These are phyloP conservation scores for Bolboschoenus planiculmis DNA, from an alignment of 176 grass and related monocot species.

Conservation along the genomic window DNA sequence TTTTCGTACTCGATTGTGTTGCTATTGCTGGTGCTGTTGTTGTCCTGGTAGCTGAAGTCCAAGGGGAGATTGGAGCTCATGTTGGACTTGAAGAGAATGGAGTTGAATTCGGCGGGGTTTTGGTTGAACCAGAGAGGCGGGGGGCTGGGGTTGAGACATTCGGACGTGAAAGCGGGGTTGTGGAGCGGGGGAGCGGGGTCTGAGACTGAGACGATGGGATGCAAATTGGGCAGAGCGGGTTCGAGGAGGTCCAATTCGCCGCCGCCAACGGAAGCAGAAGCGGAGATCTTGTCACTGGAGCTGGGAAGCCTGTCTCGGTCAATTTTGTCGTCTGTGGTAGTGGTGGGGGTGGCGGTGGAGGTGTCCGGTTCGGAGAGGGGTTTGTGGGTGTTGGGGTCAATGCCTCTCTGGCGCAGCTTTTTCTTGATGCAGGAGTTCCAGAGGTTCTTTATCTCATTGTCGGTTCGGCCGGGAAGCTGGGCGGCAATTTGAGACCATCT, in stretches of 20 bases:
- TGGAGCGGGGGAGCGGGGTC: background rate
- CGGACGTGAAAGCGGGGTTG: background rate
- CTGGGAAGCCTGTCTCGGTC: background rate
- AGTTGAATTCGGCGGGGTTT: constrained; percentile 12
- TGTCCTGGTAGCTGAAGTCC: constrained; percentile 21
- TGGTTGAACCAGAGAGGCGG: constrained; percentile 24
- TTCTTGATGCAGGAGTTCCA: constrained; percentile 38
- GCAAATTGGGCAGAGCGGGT: background rate
- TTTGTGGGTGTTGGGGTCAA: constrained; percentile 37
- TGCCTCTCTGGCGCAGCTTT: constrained; percentile 29
- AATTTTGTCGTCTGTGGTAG: background rate
- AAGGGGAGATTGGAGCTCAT: background rate
- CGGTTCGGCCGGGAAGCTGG: constrained; percentile 26
- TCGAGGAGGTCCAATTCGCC: background rate
- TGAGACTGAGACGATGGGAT: background rate
- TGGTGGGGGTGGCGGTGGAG: background rate
- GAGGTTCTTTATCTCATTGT: constrained; percentile 37
- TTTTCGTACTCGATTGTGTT: constrained; percentile 18
- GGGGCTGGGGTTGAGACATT: constrained; percentile 1
- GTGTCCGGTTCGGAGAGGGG: constrained; percentile 4
- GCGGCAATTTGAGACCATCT: constrained; percentile 36
- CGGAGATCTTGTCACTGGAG: constrained; percentile 11
- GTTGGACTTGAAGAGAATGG: no score
- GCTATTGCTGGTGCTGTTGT: constrained; percentile 7
- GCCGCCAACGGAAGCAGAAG: background rate